phyloP scores from a whole-genome alignment of 208 protist species.

The Herpetomonas muscarum region DNA sequence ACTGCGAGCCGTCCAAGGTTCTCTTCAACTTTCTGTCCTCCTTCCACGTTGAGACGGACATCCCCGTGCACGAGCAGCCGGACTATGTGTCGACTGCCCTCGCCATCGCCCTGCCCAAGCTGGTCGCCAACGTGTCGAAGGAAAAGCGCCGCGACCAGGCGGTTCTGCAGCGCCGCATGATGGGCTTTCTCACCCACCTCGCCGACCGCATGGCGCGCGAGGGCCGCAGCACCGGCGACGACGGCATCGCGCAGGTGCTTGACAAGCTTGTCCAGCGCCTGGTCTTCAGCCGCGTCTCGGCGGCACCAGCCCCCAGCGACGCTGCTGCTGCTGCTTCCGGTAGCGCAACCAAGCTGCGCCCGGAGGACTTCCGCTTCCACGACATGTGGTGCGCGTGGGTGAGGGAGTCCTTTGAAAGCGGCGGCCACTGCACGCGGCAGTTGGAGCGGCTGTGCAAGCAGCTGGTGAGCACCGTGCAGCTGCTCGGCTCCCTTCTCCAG shows the following conservation, averaged over 20 bases:
- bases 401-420: background rate
- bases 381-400: slow-evolving; percentile 7
- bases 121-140: slow-evolving; percentile 60
- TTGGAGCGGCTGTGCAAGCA: slow-evolving; percentile 63
- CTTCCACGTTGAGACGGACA: slow-evolving; percentile 75
- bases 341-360: background rate
- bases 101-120: slow-evolving; percentile 70
- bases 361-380: slow-evolving; percentile 12
- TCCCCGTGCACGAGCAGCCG: slow-evolving; percentile 40
- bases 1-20: slow-evolving; percentile 67
- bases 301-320: slow-evolving; percentile 3
- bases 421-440: slow-evolving; percentile 23
- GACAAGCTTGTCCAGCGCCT: slow-evolving; percentile 64
- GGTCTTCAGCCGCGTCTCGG: slow-evolving; percentile 45
- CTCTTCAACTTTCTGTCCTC: slow-evolving; percentile 77
- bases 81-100: slow-evolving; percentile 74
- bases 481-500: slow-evolving; percentile 62
- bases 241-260: slow-evolving; percentile 54
- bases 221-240: background rate
- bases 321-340: background rate
- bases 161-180: slow-evolving; percentile 70
- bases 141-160: slow-evolving; percentile 78
- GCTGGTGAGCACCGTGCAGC: slow-evolving; percentile 45
- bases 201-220: background rate
- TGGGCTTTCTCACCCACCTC: slow-evolving; percentile 73